Base-by-base conservation (phyloP, 2,329 filamentous ascomycete species). In the Didymellaceae sp. region DNA sequence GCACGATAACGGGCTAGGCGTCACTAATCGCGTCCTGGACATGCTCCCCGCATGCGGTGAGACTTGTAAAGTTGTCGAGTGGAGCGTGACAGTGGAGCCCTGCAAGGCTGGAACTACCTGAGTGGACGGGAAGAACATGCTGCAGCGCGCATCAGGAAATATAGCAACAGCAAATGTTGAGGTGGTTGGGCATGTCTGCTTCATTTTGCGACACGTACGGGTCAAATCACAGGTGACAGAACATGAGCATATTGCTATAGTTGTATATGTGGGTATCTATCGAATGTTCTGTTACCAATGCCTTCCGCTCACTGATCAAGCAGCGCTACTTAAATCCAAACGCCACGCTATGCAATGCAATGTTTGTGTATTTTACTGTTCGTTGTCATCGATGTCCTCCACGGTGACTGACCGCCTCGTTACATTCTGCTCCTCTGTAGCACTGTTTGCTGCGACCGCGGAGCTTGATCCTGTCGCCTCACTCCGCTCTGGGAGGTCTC, bases 301-400 rank as follows among this genome's bases (percentile, higher is more conserved):
- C 28, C 16, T 26, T 42, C 40, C 5, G 20, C 43, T 39, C 34
- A 46, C 48, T 37, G 37, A 31, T 14, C 31, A n/a, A 41, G 35
- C 13, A 35, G 28, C 30, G 30, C 25, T 32, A 37, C 30, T 26
- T n/a, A 54, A 39, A 46, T 54, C 58, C 49, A 66, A 66, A 72
- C 70, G 62, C 70, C 70, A 61, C 70, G 68, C 70, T 73, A 72
- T 73, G 69, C 66, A 65, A 59, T 62, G 55, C 52, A 59, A 42
- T 41, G 41, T 32, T 54, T 18, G 43, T 53, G 32, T 48, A 31
- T 31, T 37, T 34, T 52, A 65, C 45, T 62, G 45, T 25, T 57
- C 67, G 21, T 58, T 58, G 26, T 71, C 67, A 26, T 70, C 67
- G 11, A 52, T 60, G 44, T 73, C 68, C 41, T 72, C 70, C 20